Base-by-base conservation (phyloP, 2,329 filamentous ascomycete species). In the Epichloe gansuensis region DNA sequence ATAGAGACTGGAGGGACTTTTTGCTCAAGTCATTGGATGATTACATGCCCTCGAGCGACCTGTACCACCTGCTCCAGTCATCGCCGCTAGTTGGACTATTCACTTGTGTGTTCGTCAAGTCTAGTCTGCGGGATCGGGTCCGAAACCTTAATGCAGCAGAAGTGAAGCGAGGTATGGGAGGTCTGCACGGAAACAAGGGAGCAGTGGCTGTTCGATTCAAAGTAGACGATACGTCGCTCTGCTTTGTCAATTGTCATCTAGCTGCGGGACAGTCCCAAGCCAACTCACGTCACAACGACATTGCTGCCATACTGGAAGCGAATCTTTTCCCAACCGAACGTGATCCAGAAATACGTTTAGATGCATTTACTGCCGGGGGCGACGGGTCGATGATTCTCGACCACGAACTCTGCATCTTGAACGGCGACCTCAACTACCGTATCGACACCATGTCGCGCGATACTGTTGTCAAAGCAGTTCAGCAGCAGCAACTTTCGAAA, bases 361-460 rank as follows among this genome's bases (percentile, higher is more conserved):
- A 95, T 65, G 85, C 81, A 56, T 98, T 85, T 63, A 79, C 89
- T 6, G 87, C 89, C 27, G 93, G 93, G n/a, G 93, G 93, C 44
- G 93, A 98, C 64, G 93, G 93, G 6, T 84, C 82, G 41, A 89
- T 96, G 84, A 87, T 98, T 53, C 75, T 97, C 53, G 93, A 98
- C 63, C 93, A 98, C 63, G 93, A 98, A 68, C 85, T 98, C n/a
- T 96, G 91, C 66, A 82, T 98, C 47, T 71, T 97, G 42, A 97
- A 97, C 61, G 93, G 93, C 31, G 93, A 98, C 65, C 76, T 98
- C 48, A 98, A 98, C 69, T 98, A 98, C 67, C 89, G 93, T 55
- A 97, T 98, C 62, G 93, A 98, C 66, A 89, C 90, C 25, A 96
- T 97, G 81, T 89, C 89, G 17, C 87, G 93, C 48, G 89, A 97